A percentile compares a stretch with the other conserved stretches of the same genome.
These are phyloP conservation scores for Thalassiosira exigua DNA, from an alignment of 352 stramenopile species.

Conservation along the genomic window DNA sequence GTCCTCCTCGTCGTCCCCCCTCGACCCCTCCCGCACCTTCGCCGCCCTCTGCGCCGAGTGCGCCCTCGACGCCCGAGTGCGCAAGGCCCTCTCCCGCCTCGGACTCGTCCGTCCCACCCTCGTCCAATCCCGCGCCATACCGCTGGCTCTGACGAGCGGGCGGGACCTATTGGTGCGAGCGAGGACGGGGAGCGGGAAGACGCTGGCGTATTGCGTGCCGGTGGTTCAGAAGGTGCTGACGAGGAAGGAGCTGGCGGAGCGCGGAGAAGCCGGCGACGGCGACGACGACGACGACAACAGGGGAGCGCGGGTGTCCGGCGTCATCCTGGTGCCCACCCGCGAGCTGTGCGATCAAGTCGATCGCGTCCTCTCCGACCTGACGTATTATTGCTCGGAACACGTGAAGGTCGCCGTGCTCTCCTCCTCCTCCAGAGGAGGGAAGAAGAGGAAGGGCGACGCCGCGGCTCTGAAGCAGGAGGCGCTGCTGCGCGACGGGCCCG, in stretches of 20 bases:
- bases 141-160: slow-evolving; percentile 89
- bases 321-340: slow-evolving; percentile 97
- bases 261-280: slow-evolving; percentile 14
- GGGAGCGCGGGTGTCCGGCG: slow-evolving; percentile 57
- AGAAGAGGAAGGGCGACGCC: slow-evolving; percentile 24
- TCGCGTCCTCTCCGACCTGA: slow-evolving; percentile 91
- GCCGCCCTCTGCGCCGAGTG: slow-evolving; percentile 73
- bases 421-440: slow-evolving; percentile 84
- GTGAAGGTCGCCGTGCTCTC: slow-evolving; percentile 91
- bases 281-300: slow-evolving; percentile 11
- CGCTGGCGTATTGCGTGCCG: slow-evolving; percentile 92
- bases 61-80: slow-evolving; percentile 91
- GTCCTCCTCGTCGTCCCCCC: slow-evolving; percentile 8
- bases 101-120: slow-evolving; percentile 92
- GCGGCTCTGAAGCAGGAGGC: slow-evolving; percentile 88
- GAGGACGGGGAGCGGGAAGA: slow-evolving; percentile 93
- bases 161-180: slow-evolving; percentile 93
- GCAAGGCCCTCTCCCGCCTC: slow-evolving; percentile 92
- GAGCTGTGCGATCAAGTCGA: slow-evolving; percentile 97
- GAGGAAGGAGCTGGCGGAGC: slow-evolving; percentile 75
- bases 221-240: slow-evolving; percentile 93
- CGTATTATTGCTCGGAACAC: slow-evolving; percentile 96
- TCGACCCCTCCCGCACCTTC: slow-evolving; percentile 77
- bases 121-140: slow-evolving; percentile 95
- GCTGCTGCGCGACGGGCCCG: slow-evolving; percentile 90